Base-by-base conservation (phyloP, 768 basidiomycete genomes). In the Podaxis sp. region DNA sequence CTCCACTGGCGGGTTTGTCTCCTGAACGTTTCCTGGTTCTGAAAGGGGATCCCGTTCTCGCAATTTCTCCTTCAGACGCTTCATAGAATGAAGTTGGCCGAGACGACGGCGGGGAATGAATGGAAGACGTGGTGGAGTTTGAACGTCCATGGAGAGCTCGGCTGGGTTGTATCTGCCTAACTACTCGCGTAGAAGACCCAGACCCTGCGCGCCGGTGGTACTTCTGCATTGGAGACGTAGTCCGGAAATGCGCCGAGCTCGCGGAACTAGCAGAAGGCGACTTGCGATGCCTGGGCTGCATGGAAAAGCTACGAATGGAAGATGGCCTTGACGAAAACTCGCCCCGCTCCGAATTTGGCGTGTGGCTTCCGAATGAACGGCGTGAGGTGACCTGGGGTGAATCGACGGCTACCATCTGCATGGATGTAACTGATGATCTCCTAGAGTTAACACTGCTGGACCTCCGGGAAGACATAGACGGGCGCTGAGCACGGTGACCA, bases 401-500 rank as follows among this genome's bases (percentile, higher is more conserved):
- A 60, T 88, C 90, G 40, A 90, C 69, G n/a, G 82, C 66, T 11
- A 81, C 64, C 72, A 83, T 75, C 62, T 84, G 82, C 24, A 79
- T 75, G 13, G 81, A 82, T 24, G 81, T 73, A 19, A 77, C 77
- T n/a, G 82, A 83, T 0, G 82, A 84, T 43, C 94, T 79, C 38
- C 90, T 80, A 5, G 95, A 97, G 70, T 94, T 95, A 65, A 95
- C 90, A 62, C 93, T 94, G 71, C 93, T 95, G 13, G 94, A 96
- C 27, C 95, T 86, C 52, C 91, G 84, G 24, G 94, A 96, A 0
- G 91, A 91, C 47, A 87, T 75, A 0, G 90, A 90, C 0, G 86
- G 86, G 15, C 92, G 83, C 56, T 89, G 88, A 15, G 80, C 75
- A 60, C 88, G 82, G 63, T 88, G 82, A 17, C 80, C 80, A 27